phyloP scores from a whole-genome alignment of 495 filamentous ascomycete species.

The Parathielavia appendiculata region DNA sequence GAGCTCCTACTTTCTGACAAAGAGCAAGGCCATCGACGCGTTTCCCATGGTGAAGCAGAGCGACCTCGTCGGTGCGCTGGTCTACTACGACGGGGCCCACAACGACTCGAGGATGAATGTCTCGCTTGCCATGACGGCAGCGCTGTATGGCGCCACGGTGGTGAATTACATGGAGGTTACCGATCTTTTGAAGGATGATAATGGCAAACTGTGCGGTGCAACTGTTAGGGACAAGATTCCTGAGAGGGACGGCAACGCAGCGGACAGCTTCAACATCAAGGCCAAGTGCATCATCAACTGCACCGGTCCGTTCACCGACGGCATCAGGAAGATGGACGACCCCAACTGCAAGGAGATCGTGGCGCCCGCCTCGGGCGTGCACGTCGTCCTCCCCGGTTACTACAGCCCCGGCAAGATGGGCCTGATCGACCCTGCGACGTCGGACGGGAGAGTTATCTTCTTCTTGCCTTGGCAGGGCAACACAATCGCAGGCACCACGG shows the following conservation, averaged over 20 bases:
- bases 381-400: constrained; percentile 92
- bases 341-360: constrained; percentile 76
- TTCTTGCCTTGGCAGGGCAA: constrained; percentile 99
- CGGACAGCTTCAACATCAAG: constrained; percentile 64
- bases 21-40: constrained; percentile 87
- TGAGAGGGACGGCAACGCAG: constrained; percentile 44
- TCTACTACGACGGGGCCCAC: constrained; percentile 98
- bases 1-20: constrained; percentile 92
- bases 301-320: constrained; percentile 92
- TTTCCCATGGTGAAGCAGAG: constrained; percentile 96
- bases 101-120: constrained; percentile 99
- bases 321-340: constrained; percentile 84
- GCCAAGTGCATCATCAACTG: constrained; percentile 96
- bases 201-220: constrained; percentile 77
- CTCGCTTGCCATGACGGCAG: constrained; percentile 90
- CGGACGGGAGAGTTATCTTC: constrained; percentile 96
- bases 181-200: constrained; percentile 69
- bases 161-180: constrained; percentile 93
- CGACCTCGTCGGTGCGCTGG: constrained; percentile 80
- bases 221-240: constrained; percentile 67
- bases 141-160: constrained; percentile 86
- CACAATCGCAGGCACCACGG: constrained; percentile 96
- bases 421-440: constrained; percentile 88
- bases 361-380: constrained; percentile 87
- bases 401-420: constrained; percentile 95